Conservation (phyloP, 805 yeast genomes). For the Candida bentonensis region DNA sequence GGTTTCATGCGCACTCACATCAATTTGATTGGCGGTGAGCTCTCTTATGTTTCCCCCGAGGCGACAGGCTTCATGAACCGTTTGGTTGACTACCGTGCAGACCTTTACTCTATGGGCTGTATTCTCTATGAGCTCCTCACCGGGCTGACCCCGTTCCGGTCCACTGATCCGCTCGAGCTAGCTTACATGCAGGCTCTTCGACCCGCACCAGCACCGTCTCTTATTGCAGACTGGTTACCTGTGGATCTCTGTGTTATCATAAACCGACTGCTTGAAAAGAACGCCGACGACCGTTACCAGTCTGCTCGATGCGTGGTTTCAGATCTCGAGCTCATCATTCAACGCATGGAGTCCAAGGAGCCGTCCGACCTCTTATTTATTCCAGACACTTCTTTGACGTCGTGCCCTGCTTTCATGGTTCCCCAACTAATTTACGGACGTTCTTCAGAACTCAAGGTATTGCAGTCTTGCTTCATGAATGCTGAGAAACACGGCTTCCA, state of each 20-base stretch:
- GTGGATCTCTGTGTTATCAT: conserved; percentile 25
- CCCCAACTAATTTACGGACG: conserved; percentile 22
- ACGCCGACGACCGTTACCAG: conserved; percentile 27
- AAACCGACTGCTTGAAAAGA: conserved; percentile 29
- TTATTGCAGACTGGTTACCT: conserved; percentile 15
- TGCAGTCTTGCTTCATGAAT: conserved; percentile 14
- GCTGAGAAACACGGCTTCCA: conserved; percentile 13
- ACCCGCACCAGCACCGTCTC: conserved; percentile 28
- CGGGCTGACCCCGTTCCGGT: conserved; percentile 31
- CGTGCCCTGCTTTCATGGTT: conserved; percentile 9
- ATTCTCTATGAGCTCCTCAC: conserved; percentile 34
- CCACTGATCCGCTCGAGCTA: conserved; percentile 26
- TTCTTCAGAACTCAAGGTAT: conserved; percentile 12
- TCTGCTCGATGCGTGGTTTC: conserved; percentile 23
- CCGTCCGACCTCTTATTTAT: neutral
- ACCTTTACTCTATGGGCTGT: conserved; percentile 36
- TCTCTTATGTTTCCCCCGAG: conserved; percentile 40
- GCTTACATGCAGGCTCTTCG: conserved; percentile 28
- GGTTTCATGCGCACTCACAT: conserved; percentile 31
- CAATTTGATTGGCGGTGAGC: conserved; percentile 24
- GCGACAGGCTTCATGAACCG: conserved; percentile 26
- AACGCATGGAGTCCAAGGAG: conserved; percentile 7
- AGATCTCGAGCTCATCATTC: conserved; percentile 21
- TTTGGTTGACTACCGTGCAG: conserved; percentile 33
- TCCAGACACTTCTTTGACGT: conserved; percentile 1